Evolutionary conservation across 805 yeast species (phyloP).

Genomic region (Sugiyamaella qingdaonensis): DNA sequence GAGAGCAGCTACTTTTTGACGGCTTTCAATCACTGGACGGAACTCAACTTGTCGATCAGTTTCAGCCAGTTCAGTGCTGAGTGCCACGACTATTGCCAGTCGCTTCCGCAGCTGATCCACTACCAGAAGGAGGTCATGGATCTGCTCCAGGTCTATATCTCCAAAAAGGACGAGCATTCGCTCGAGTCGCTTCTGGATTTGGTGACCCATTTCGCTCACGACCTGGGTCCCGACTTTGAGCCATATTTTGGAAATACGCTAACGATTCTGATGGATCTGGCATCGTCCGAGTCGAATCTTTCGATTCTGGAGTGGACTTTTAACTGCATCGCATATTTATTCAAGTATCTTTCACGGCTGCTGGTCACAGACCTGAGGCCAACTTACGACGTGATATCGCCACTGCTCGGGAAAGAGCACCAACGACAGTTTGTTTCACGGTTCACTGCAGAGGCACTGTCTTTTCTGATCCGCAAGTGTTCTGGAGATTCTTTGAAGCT

Average conservation of each 20-base stretch:
- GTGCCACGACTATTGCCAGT: conserved; percentile 52
- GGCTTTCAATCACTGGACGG: conserved; percentile 81
- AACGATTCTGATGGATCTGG: conserved; percentile 45
- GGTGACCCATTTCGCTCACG: conserved; percentile 82
- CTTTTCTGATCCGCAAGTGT: conserved; percentile 74
- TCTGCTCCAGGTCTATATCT: conserved; percentile 44
- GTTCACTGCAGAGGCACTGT: conserved; percentile 86
- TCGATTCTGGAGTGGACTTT: conserved; percentile 69
- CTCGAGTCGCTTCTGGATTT: conserved; percentile 78
- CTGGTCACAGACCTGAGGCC: conserved; percentile 60
- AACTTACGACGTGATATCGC: conserved; percentile 62
- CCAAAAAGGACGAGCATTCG: conserved; percentile 60
- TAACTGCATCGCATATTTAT: conserved; percentile 78
- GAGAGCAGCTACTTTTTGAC: conserved; percentile 68
- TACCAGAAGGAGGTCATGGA: conserved; percentile 62
- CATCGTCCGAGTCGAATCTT: conserved; percentile 43
- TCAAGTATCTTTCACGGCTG: conserved; percentile 74
- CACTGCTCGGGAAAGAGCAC: conserved; percentile 51
- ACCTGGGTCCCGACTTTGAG: conserved; percentile 86
- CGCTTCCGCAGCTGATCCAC: conserved; percentile 75
- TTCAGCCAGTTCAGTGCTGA: conserved; percentile 61
- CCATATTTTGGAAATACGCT: conserved; percentile 58
- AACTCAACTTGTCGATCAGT: conserved; percentile 69
- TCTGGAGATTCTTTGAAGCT: conserved; percentile 42
- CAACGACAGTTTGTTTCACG: conserved; percentile 62